A percentile compares a stretch with the other conserved stretches of the same genome.
Evolutionary conservation across 2,329 filamentous ascomycete species (phyloP).

Genomic region (Hypoxylon rubiginosum): DNA sequence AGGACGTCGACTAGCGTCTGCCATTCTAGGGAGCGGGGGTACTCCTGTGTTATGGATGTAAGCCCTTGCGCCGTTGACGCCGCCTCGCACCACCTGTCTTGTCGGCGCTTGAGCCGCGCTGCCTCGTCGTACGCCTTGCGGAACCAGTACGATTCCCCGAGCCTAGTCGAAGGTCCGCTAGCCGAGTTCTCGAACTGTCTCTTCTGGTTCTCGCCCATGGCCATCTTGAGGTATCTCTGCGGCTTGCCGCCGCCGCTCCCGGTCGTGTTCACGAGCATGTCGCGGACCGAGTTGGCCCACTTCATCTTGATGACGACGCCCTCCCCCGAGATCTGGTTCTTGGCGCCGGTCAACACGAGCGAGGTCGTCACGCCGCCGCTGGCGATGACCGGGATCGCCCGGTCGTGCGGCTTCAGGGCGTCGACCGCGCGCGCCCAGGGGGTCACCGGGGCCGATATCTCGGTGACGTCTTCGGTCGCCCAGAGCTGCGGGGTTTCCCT

Average conservation of each 20-base stretch:
- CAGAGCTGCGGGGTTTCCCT: slow-evolving; percentile 36
- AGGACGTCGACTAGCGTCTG: slow-evolving; percentile 41
- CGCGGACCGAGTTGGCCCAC: slow-evolving; percentile 25
- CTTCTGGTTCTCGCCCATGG: slow-evolving; percentile 43
- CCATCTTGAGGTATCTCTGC: slow-evolving; percentile 41
- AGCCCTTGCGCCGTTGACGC: slow-evolving; percentile 21
- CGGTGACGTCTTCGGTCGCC: slow-evolving; percentile 43
- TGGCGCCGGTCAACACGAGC: slow-evolving; percentile 41
- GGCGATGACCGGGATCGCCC: slow-evolving; percentile 42
- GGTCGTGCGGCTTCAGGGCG: slow-evolving; percentile 42
- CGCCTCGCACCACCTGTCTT: slow-evolving; percentile 36
- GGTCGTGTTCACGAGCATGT: slow-evolving; percentile 34
- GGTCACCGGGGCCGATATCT: slow-evolving; percentile 38
- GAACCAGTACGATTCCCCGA: slow-evolving; percentile 41
- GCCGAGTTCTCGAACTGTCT: slow-evolving; percentile 32
- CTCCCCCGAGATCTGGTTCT: slow-evolving; percentile 44
- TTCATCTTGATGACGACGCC: slow-evolving; percentile 44
- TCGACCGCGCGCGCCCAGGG: slow-evolving; percentile 43
- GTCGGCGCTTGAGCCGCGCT: slow-evolving; percentile 26
- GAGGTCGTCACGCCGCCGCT: slow-evolving; percentile 44
- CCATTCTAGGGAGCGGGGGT: slow-evolving; percentile 39
- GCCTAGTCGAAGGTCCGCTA: slow-evolving; percentile 30
- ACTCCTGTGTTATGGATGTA: slow-evolving; percentile 19
- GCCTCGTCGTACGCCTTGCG: slow-evolving; percentile 42
- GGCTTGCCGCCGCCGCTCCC: slow-evolving; percentile 34